Percentiles rank a stretch among this genome's conserved stretches.
These are phyloP conservation scores for Scortechinia acanthostroma DNA, from an alignment of 2,329 filamentous ascomycete species.

Conservation along the genomic window DNA sequence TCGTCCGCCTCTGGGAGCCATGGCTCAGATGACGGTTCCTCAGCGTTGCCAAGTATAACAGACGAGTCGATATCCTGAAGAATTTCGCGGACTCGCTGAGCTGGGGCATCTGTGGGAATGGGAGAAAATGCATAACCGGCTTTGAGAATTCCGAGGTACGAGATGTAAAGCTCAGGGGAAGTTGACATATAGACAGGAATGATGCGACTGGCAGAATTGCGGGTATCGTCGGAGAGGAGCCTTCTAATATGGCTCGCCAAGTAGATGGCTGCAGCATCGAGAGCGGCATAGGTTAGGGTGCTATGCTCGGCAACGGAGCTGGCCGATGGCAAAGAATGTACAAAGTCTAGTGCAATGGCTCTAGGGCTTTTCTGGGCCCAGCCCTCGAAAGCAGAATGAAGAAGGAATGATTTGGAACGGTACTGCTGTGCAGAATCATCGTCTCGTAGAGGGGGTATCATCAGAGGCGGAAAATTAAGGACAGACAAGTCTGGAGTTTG, in stretches of 20 bases:
- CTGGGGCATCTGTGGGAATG: constrained; percentile 22
- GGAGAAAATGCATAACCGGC: constrained; percentile 24
- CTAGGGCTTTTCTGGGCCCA: constrained; percentile 12
- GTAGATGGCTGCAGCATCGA: constrained; percentile 12
- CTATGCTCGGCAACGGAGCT: constrained; percentile 10
- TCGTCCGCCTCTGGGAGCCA: constrained; percentile 5
- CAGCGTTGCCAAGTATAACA: constrained; percentile 11
- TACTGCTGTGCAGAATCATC: constrained; percentile 3
- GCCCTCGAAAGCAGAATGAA: constrained; percentile 15
- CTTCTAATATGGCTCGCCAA: constrained; percentile 10
- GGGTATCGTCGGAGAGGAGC: background rate
- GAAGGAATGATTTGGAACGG: constrained; percentile 7
- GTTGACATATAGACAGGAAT: constrained; percentile 17
- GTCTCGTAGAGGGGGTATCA: constrained; percentile 10
- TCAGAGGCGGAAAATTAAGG: constrained; percentile 14
- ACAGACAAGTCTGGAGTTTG: constrained; percentile 10
- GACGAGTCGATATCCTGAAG: constrained; percentile 15
- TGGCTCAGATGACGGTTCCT: constrained; percentile 7
- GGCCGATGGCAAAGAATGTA: constrained; percentile 12
- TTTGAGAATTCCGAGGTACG: constrained; percentile 23
- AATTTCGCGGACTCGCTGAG: constrained; percentile 14
- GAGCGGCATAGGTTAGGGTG: constrained; percentile 13
- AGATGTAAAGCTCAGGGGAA: constrained; percentile 24
- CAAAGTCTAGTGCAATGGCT: constrained; percentile 15
- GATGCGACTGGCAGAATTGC: constrained; percentile 7